Percentiles rank a stretch among this genome's conserved stretches.
Conservation (phyloP, 129 eudicot genomes). For the Lactuca sativa region DNA sequence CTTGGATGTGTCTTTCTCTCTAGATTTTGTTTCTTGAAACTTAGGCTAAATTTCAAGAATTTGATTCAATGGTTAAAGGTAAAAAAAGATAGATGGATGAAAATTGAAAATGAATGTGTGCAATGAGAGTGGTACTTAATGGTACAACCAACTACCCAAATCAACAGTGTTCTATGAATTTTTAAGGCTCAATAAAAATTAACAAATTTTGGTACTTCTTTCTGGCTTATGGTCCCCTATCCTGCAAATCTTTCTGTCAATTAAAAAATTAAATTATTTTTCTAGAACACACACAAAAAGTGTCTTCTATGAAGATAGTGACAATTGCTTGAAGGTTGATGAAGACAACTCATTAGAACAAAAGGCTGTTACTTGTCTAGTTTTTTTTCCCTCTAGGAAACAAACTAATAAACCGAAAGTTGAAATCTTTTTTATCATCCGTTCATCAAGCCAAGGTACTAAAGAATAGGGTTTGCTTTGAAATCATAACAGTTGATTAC, state of each 20-base stretch:
- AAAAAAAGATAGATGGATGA: not conserved
- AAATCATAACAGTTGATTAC: slow-evolving; percentile 4
- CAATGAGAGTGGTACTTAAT: slow-evolving; percentile 31
- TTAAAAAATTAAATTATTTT: slow-evolving; percentile 32
- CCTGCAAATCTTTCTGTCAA: slow-evolving; percentile 58
- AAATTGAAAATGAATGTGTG: slow-evolving; percentile 1
- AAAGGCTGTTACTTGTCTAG: slow-evolving; percentile 43
- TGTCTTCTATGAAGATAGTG: slow-evolving; percentile 57
- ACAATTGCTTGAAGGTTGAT: slow-evolving; percentile 69
- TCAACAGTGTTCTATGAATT: slow-evolving; percentile 20
- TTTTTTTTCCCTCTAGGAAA: slow-evolving; percentile 18
- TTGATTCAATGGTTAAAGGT: not conserved
- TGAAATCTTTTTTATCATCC: not conserved
- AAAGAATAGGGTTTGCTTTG: not conserved
- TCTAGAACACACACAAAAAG: slow-evolving; percentile 34
- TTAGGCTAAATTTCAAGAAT: slow-evolving; percentile 18
- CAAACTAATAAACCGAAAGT: slow-evolving; percentile 12
- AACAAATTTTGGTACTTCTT: slow-evolving; percentile 53
- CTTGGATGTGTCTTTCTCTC: not conserved
- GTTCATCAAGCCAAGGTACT: not conserved
- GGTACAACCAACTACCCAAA: slow-evolving; percentile 23
- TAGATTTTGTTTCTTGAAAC: slow-evolving; percentile 26
- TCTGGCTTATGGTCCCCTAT: slow-evolving; percentile 66
- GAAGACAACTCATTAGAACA: slow-evolving; percentile 54
- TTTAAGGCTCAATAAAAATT: slow-evolving; percentile 28